Percentiles rank a stretch among this genome's conserved stretches.
phyloP scores from a whole-genome alignment of 306 rosid genomes.

The Glycine soja region DNA sequence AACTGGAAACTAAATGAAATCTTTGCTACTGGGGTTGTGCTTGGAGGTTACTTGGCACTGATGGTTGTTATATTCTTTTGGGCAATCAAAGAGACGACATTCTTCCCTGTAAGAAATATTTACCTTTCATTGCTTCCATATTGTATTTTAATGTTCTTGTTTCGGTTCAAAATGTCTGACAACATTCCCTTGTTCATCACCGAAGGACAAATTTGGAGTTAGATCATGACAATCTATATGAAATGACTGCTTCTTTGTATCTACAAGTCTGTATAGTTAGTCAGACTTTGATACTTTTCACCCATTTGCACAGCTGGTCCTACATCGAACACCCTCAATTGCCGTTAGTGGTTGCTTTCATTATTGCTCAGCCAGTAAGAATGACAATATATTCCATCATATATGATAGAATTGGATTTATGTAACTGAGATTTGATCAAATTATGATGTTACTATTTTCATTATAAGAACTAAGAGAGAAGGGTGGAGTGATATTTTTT shows the following conservation, averaged over 20 bases:
- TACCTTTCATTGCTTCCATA: neutral
- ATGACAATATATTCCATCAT: neutral
- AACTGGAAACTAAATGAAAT: too few species aligned
- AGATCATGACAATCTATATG: conserved; percentile 45
- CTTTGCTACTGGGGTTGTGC: too few species aligned
- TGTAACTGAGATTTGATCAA: neutral
- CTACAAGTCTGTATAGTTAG: conserved; percentile 98
- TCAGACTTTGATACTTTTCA: conserved; percentile 92
- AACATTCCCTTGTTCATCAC: neutral
- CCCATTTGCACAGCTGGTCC: conserved; percentile 96
- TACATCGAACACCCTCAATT: conserved; percentile 83
- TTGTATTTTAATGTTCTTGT: neutral
- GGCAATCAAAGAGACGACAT: too few species aligned
- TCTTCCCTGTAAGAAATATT: too few species aligned
- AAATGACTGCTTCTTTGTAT: conserved; percentile 85
- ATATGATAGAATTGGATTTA: neutral
- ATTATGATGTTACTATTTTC: neutral
- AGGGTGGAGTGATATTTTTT: neutral
- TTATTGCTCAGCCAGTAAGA: conserved; percentile 86
- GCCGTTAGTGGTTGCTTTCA: conserved; percentile 66
- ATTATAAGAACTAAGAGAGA: neutral
- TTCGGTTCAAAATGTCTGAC: conserved; percentile 37
- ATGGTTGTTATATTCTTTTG: too few species aligned
- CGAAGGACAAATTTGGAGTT: conserved; percentile 78
- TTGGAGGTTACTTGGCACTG: too few species aligned